Evolutionary conservation across 164 flowering plant genomes (phyloP).

Genomic region (Stephania japonica): DNA sequence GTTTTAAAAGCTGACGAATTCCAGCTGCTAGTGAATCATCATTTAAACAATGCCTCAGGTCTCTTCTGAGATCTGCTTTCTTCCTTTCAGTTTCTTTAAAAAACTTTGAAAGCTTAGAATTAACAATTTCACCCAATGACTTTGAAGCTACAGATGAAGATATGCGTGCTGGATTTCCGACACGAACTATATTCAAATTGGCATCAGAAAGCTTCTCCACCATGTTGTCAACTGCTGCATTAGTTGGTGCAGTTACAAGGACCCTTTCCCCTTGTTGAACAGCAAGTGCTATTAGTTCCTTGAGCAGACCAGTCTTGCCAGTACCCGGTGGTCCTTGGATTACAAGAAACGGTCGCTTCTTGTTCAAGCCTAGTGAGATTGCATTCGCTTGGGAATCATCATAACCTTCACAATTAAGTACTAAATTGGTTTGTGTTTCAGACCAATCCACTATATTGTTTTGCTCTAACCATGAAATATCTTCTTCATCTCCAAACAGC

Average conservation of each 20-base stretch:
- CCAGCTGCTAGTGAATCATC: conserved; percentile 95
- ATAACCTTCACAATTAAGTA: conserved; percentile 23
- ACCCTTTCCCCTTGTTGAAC: conserved; percentile 84
- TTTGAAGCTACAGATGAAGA: conserved; percentile 70
- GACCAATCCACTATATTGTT: conserved; percentile 53
- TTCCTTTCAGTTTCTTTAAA: conserved; percentile 64
- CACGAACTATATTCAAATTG: conserved; percentile 70
- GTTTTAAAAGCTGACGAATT: conserved; percentile 89
- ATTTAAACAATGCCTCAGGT: conserved; percentile 59
- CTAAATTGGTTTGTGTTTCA: conserved; percentile 38
- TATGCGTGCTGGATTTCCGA: conserved; percentile 90
- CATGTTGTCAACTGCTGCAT: conserved; percentile 94
- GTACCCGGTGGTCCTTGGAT: conserved; percentile 96
- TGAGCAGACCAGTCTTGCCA: conserved; percentile 82
- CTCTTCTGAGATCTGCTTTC: conserved; percentile 72
- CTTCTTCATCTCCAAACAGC: conserved; percentile 74
- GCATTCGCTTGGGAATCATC: conserved; percentile 69
- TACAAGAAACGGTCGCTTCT: conserved; percentile 61
- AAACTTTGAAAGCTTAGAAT: conserved; percentile 50
- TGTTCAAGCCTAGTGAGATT: conserved; percentile 69
- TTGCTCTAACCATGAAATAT: conserved; percentile 54
- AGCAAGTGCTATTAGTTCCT: conserved; percentile 54
- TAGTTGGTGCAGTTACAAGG: conserved; percentile 90
- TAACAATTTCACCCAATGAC: conserved; percentile 71
- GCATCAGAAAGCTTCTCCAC: conserved; percentile 69